Evolutionary conservation across 371 early-diverging fungal genomes (phyloP).

Genomic region (Cladochytrium tenue): DNA sequence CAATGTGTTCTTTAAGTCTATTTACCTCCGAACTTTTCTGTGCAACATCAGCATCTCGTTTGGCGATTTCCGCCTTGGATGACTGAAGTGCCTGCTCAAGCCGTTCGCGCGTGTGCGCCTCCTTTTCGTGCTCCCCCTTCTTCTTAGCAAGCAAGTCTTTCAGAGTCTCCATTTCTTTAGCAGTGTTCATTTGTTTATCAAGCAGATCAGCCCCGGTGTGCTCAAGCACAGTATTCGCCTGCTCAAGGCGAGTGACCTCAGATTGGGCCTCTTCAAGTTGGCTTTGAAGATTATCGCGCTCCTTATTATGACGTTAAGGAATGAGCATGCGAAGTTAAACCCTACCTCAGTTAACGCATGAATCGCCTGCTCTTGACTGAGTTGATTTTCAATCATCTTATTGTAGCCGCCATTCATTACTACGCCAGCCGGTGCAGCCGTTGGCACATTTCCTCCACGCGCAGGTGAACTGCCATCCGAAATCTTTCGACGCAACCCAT

Average conservation of each 20-base stretch:
- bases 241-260: too few species aligned
- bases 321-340: not conserved
- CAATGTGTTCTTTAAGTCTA: slow-evolving; percentile 33
- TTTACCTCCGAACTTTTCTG: slow-evolving; percentile 31
- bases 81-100: slow-evolving; percentile 42
- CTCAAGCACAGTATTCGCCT: too few species aligned
- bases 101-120: slow-evolving; percentile 40
- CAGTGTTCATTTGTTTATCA: slow-evolving; percentile 24
- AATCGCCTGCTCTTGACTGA: slow-evolving; percentile 39
- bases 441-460: slow-evolving; percentile 1
- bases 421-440: slow-evolving; percentile 5
- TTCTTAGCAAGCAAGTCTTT: slow-evolving; percentile 49
- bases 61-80: slow-evolving; percentile 21
- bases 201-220: slow-evolving; percentile 28
- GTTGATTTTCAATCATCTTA: slow-evolving; percentile 35
- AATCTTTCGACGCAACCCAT: slow-evolving; percentile 20
- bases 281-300: too few species aligned
- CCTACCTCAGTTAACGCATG: slow-evolving; percentile 19
- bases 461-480: slow-evolving; percentile 1
- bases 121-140: slow-evolving; percentile 52
- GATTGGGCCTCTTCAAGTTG: too few species aligned
- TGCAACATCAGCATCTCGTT: slow-evolving; percentile 37
- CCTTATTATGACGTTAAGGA: not conserved
- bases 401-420: slow-evolving; percentile 19
- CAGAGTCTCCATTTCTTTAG: slow-evolving; percentile 40